Conservation (phyloP, 1,284 basidiomycete genomes). For the Puccinia horiana region DNA sequence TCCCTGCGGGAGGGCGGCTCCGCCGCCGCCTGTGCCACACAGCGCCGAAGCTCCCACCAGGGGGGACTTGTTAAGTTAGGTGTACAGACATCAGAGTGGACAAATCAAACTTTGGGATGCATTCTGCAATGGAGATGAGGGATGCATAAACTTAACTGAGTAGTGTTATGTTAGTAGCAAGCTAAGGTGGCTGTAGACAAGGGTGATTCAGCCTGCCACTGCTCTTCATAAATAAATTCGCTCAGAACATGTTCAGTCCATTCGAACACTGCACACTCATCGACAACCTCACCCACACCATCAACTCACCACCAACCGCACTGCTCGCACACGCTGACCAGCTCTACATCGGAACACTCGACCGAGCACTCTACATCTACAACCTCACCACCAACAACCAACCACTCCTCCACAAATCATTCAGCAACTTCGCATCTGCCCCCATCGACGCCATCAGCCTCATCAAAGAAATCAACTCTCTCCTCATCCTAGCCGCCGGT, state of each 20-base stretch:
- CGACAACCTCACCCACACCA: background rate
- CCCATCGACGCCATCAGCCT: slow-evolving; percentile 16
- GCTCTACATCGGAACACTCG: background rate
- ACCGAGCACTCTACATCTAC: slow-evolving; percentile 16
- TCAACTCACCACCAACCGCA: background rate
- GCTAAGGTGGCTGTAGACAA: too few relatives aligned
- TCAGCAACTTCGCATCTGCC: background rate
- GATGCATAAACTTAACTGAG: too few relatives aligned
- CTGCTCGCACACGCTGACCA: slow-evolving; percentile 4
- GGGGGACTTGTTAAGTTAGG: too few relatives aligned
- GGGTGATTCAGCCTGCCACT: too few relatives aligned
- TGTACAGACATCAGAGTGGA: too few relatives aligned
- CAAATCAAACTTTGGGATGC: too few relatives aligned
- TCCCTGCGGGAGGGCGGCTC: too few relatives aligned
- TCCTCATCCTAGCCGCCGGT: slow-evolving; percentile 11
- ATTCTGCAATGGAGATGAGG: too few relatives aligned
- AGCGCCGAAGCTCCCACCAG: too few relatives aligned
- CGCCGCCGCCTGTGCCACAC: too few relatives aligned
- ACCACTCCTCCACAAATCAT: background rate
- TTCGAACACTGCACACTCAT: background rate
- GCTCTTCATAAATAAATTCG: too few relatives aligned
- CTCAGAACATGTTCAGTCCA: slow-evolving; percentile 9
- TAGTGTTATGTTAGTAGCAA: too few relatives aligned
- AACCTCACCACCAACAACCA: background rate
- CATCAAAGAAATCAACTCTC: slow-evolving; percentile 31